These are phyloP conservation scores for Eucalyptus virginea DNA, from an alignment of 345 rosid species.

Conservation along the genomic window DNA sequence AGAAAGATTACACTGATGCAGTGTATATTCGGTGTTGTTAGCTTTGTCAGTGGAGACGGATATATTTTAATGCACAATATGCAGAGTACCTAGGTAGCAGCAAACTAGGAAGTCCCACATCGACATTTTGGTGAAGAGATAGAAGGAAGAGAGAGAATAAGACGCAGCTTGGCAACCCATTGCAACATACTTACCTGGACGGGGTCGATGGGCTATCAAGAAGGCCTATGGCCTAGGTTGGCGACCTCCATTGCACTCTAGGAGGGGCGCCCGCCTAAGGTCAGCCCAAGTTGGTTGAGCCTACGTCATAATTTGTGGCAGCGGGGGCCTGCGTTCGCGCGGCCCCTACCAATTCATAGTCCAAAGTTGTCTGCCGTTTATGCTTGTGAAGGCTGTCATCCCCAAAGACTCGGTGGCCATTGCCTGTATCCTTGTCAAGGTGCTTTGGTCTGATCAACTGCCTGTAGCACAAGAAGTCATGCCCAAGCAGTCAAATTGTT, in stretches of 20 bases:
- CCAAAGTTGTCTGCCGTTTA: rapidly evolving
- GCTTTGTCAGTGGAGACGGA: rapidly evolving
- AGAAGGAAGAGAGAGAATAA: not conserved
- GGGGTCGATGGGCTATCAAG: not conserved
- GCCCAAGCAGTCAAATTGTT: not conserved
- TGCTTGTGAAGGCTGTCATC: rapidly evolving
- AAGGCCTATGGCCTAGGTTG: not conserved
- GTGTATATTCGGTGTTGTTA: not conserved
- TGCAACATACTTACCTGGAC: not conserved
- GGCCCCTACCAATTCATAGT: not conserved
- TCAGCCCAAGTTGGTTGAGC: not conserved
- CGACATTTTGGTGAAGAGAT: too few relatives aligned
- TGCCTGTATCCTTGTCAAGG: too few relatives aligned
- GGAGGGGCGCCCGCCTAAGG: conserved; percentile 1
- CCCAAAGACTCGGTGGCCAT: rapidly evolving
- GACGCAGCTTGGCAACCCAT: rapidly evolving
- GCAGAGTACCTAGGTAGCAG: not conserved
- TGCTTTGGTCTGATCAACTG: not conserved
- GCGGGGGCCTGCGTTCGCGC: not conserved
- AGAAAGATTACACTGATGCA: not conserved
- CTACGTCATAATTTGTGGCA: not conserved
- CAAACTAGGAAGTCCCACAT: not conserved
- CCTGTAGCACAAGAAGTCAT: too few relatives aligned
- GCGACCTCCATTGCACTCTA: not conserved
- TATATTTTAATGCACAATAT: not conserved